A percentile compares a stretch with the other conserved stretches of the same genome.
These are phyloP conservation scores for Erodium moschatum DNA, from an alignment of 441 rosid species.

Conservation along the genomic window DNA sequence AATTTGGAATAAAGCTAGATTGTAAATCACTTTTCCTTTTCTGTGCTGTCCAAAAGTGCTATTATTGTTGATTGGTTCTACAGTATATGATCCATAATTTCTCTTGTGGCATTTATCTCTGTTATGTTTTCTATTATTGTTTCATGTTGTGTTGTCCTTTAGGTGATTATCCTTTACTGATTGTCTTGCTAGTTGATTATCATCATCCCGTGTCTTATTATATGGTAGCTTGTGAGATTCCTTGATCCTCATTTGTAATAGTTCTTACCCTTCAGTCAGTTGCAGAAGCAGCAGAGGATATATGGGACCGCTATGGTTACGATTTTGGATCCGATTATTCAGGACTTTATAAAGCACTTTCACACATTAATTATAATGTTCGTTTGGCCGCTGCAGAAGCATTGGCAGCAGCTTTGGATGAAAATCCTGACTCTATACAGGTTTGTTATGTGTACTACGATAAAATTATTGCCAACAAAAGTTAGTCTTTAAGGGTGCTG, in stretches of 20 bases:
- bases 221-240: not conserved
- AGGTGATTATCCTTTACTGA: too few species aligned
- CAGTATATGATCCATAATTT: too few species aligned
- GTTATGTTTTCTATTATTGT: too few species aligned
- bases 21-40: too few species aligned
- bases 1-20: too few species aligned
- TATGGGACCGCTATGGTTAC: conserved; percentile 93
- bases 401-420: conserved; percentile 96
- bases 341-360: conserved; percentile 72
- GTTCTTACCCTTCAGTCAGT: conserved; percentile 46
- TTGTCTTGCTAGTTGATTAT: too few species aligned
- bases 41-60: too few species aligned
- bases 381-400: conserved; percentile 95
- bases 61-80: too few species aligned
- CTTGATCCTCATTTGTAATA: conserved; percentile 5
- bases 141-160: too few species aligned
- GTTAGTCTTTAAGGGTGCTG: not conserved
- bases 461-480: not conserved
- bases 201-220: too few species aligned
- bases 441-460: conserved; percentile 25
- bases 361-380: conserved; percentile 69
- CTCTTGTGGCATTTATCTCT: too few species aligned
- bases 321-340: conserved; percentile 88
- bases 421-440: conserved; percentile 78
- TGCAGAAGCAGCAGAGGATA: conserved; percentile 89